These are phyloP conservation scores for Rhynchospora tenuis DNA, from an alignment of 176 grass and related monocot species.

Conservation along the genomic window DNA sequence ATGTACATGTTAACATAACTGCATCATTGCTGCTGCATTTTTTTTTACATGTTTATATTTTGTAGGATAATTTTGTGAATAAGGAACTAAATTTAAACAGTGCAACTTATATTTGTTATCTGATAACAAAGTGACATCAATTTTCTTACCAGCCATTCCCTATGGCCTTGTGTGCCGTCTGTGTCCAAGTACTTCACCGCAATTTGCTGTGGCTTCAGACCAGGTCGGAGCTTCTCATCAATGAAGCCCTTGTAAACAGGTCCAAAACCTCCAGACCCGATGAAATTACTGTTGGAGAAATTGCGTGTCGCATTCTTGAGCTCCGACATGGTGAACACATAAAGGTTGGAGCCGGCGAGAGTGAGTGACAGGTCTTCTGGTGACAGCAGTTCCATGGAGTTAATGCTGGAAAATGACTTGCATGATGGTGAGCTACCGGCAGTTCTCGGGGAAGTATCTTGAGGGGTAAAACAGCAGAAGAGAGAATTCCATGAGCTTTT, in stretches of 20 bases:
- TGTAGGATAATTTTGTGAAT: not conserved
- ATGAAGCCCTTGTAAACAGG: constrained; percentile 68
- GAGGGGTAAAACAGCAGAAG: constrained; percentile 4
- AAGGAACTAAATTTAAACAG: no score
- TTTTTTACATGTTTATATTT: not conserved
- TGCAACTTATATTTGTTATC: not conserved
- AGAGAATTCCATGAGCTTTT: not conserved
- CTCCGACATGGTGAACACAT: constrained; percentile 69
- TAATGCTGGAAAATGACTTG: constrained; percentile 57
- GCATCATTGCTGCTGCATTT: not conserved
- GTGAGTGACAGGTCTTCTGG: constrained; percentile 73
- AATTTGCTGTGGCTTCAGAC: constrained; percentile 46
- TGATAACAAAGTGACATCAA: not conserved
- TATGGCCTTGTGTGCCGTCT: constrained; percentile 73
- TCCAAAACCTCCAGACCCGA: constrained; percentile 80
- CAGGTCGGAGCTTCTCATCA: constrained; percentile 46
- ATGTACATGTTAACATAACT: not conserved
- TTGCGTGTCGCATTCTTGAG: constrained; percentile 42
- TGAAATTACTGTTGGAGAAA: constrained; percentile 65
- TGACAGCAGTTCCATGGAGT: constrained; percentile 54
- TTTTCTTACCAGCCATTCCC: constrained; percentile 84
- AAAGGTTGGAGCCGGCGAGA: constrained; percentile 61
- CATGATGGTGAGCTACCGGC: constrained; percentile 33
- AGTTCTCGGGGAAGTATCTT: not conserved
- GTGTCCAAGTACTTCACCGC: constrained; percentile 87